Evolutionary conservation across 2,329 filamentous ascomycete species (phyloP), one percentile per base, ranked within the genome.

Genomic region (Lachnellula occidentalis): DNA sequence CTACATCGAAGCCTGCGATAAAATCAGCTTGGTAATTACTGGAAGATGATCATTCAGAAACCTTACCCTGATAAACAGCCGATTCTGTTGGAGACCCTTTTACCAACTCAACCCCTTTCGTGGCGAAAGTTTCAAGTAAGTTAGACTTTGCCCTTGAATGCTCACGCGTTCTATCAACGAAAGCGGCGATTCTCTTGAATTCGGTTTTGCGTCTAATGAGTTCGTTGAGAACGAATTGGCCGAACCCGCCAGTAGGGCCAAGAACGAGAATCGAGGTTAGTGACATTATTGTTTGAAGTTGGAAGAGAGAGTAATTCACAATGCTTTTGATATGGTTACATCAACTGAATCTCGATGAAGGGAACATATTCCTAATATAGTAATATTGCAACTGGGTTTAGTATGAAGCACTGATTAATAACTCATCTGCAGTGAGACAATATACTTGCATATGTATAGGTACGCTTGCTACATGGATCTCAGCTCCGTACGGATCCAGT

Each of bases 1-100:
- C 72, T 2, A 78, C 81, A 63, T 86, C 80, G 54, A 82, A 77
- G 41, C 76, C 78, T 51, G 31, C 1, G 39, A 72, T 60, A 24
- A 21, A 8, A 27, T 52, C 41, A 50, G 47, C 12, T 21, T 19
- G 22, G 39, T 17, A 11, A 31, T 36, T 53, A 17, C n/a, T 48
- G 39, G 11, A 45, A n/a, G 14, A 15, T 47, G 19, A 17, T 36
- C 31, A 48, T 51, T 45, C 34, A n/a, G 36, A 15, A 9, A 4
- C 3, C 5, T 43, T 21, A 43, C 41, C 19, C 11, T 43, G 11
- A 9, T 43, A 43, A 5, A 43, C 19, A 6, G 17, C 17, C 6
- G 55, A 14, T 27, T 54, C 48, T 14, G n/a, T 5, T 14, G 34
- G 39, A 39, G n/a, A 19, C n/a, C 55, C 51, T 17, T 31, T n/a